These are phyloP conservation scores for Podaxis sp. DNA, from an alignment of 768 basidiomycete species.

Conservation along the genomic window DNA sequence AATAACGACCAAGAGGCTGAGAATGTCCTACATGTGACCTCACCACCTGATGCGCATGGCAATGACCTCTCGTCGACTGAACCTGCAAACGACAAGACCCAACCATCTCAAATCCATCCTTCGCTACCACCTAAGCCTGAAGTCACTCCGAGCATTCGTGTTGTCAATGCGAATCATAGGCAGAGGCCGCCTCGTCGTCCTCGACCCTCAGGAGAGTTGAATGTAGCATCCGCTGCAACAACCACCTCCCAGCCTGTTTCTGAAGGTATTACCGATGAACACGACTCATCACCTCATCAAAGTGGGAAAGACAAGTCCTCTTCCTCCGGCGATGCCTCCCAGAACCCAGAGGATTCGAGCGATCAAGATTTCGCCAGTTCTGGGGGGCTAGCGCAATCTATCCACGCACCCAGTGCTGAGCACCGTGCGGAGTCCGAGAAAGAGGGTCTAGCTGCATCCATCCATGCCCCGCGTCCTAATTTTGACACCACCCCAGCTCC, in stretches of 20 bases:
- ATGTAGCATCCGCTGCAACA: background rate
- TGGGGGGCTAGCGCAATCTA: constrained; percentile 17
- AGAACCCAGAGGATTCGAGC: background rate
- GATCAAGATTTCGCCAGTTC: constrained; percentile 10
- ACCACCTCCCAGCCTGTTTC: background rate
- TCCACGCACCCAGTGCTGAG: constrained; percentile 15
- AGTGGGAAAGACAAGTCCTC: background rate
- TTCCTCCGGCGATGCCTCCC: background rate
- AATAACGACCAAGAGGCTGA: background rate
- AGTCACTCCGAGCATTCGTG: background rate
- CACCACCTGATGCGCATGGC: background rate
- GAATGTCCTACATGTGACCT: background rate
- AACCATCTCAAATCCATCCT: background rate
- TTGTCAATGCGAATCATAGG: background rate
- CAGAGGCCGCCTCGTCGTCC: background rate
- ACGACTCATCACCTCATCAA: background rate
- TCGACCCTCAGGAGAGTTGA: background rate
- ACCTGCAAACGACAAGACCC: background rate
- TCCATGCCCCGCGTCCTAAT: constrained; percentile 46
- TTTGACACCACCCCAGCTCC: constrained; percentile 39
- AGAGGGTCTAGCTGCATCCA: constrained; percentile 40
- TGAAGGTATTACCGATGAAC: background rate
- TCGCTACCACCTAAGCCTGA: constrained; percentile 6
- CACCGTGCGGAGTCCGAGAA: constrained; percentile 6
- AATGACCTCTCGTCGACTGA: background rate